A percentile compares a stretch with the other conserved stretches of the same genome.
These are phyloP conservation scores for Colletotrichum eleusines DNA, from an alignment of 2,329 filamentous ascomycete genomes.

Conservation along the genomic window DNA sequence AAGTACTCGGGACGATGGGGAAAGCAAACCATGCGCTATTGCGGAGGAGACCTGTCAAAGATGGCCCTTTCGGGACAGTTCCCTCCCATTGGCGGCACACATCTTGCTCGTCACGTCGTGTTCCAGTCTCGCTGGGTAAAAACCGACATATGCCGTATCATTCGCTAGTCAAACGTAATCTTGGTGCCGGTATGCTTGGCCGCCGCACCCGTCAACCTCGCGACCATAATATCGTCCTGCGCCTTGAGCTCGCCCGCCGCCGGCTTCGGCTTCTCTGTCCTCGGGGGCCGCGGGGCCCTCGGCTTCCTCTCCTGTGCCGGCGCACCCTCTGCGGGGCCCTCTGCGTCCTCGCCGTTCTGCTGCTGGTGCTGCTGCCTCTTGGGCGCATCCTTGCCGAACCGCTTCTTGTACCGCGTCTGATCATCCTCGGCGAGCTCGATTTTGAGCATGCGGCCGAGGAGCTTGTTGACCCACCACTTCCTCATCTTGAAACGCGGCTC, in stretches of 20 bases:
- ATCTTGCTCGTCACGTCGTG: background rate
- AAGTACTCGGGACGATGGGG: background rate
- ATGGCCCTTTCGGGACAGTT: background rate
- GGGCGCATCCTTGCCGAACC: slow-evolving; percentile 81
- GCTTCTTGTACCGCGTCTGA: slow-evolving; percentile 90
- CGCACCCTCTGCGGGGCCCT: slow-evolving; percentile 43
- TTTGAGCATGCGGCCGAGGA: slow-evolving; percentile 83
- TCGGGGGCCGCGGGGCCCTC: slow-evolving; percentile 48
- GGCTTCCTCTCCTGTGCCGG: slow-evolving; percentile 49
- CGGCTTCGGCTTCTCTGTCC: slow-evolving; percentile 42
- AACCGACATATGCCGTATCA: background rate
- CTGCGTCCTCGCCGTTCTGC: slow-evolving; percentile 46
- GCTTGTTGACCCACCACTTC: slow-evolving; percentile 88
- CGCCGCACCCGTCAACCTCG: slow-evolving; percentile 82
- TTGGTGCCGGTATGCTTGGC: slow-evolving; percentile 85
- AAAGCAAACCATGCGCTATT: background rate
- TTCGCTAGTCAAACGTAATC: slow-evolving; percentile 72
- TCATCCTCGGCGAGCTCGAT: slow-evolving; percentile 96
- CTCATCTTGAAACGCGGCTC: slow-evolving; percentile 68
- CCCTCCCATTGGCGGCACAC: too few relatives aligned
- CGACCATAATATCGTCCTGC: slow-evolving; percentile 61
- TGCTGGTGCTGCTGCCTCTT: slow-evolving; percentile 50
- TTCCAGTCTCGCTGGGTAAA: background rate
- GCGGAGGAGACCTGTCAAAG: background rate
- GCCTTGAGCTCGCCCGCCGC: slow-evolving; percentile 52